Evolutionary conservation across 2,329 filamentous ascomycete genomes (phyloP).

Genomic region (Fusarium keratoplasticum): DNA sequence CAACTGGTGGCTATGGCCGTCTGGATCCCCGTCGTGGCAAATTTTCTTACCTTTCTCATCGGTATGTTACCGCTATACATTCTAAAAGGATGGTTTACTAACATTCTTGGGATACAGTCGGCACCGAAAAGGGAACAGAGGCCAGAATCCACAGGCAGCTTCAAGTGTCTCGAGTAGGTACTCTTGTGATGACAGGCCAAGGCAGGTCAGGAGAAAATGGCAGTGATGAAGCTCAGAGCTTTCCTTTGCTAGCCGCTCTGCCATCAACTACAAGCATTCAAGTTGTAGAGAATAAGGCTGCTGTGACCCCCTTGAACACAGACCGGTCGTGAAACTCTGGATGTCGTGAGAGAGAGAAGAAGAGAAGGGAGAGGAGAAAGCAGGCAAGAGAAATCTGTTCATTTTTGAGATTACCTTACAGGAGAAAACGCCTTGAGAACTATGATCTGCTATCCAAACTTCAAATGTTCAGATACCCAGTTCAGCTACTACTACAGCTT

Average conservation of each 20-base stretch:
- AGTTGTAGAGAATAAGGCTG: not conserved
- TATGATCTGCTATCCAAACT: not conserved
- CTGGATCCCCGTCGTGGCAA: not conserved
- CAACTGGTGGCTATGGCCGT: conserved; percentile 6
- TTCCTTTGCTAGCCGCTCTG: not conserved
- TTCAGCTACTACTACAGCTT: not conserved
- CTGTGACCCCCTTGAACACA: not conserved
- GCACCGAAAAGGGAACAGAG: not conserved
- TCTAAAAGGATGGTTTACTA: rapidly evolving
- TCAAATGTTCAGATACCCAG: not conserved
- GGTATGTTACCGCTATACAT: not conserved
- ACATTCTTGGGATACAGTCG: not conserved
- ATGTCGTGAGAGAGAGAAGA: not conserved
- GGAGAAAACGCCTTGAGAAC: not conserved
- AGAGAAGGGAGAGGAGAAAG: not conserved
- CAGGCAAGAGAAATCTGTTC: not conserved
- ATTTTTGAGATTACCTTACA: too few species aligned
- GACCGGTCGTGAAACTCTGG: not conserved
- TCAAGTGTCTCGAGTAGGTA: not conserved
- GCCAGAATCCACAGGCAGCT: not conserved
- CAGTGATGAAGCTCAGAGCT: not conserved
- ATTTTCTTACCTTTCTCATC: not conserved
- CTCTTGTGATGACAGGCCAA: not conserved
- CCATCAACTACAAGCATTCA: not conserved
- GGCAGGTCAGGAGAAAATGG: not conserved